Conservation (phyloP, 2,329 filamentous ascomycete species). For the Monilinia vaccinii-corymbosi region DNA sequence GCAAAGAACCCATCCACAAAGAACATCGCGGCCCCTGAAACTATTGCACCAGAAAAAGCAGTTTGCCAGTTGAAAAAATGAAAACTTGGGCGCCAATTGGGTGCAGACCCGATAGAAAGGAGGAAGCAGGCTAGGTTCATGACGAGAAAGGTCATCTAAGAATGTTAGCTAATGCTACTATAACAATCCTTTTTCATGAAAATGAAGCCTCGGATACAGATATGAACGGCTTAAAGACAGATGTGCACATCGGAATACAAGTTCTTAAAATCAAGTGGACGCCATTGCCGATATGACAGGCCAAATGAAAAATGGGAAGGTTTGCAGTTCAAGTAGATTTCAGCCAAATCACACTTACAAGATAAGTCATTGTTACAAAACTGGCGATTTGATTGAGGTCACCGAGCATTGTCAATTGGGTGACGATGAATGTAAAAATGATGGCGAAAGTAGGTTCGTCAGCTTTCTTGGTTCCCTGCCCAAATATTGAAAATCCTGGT, state of each 20-base stretch:
- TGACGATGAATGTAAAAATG: constrained; percentile 63
- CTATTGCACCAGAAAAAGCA: constrained; percentile 63
- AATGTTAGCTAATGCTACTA: not conserved
- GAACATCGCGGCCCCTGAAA: constrained; percentile 77
- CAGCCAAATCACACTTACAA: constrained; percentile 36
- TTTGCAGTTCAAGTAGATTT: not conserved
- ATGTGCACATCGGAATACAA: not conserved
- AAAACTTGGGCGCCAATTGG: constrained; percentile 82
- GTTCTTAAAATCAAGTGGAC: not conserved
- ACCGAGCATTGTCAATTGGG: constrained; percentile 71
- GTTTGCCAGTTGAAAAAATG: constrained; percentile 86
- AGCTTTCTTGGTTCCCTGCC: constrained; percentile 58
- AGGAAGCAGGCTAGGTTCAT: constrained; percentile 84
- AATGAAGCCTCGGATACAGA: not conserved
- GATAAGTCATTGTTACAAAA: constrained; percentile 82
- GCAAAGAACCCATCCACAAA: constrained; percentile 81
- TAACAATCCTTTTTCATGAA: not conserved
- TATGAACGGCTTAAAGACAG: not conserved
- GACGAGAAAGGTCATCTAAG: constrained; percentile 76
- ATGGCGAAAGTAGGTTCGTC: constrained; percentile 75
- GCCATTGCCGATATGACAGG: too few relatives aligned
- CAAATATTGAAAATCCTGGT: constrained; percentile 66
- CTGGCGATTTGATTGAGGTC: constrained; percentile 85
- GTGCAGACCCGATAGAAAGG: constrained; percentile 76
- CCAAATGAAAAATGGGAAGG: too few relatives aligned